phyloP scores from a whole-genome alignment of 1,284 basidiomycete species.

The Boletus hoseneyae region DNA sequence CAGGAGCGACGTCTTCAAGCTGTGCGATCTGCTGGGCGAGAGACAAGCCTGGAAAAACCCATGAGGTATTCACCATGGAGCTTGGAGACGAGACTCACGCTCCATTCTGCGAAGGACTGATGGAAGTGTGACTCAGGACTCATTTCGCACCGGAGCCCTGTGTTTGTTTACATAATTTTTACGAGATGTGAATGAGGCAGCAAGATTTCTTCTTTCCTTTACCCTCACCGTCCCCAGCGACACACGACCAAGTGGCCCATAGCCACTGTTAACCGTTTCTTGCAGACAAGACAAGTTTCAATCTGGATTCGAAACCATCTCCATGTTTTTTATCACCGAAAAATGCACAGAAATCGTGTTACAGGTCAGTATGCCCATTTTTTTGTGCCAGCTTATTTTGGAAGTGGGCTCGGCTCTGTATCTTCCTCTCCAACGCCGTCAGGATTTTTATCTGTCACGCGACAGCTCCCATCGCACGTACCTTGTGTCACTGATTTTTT shows the following conservation, averaged over 20 bases:
- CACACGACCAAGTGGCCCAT: slow-evolving; percentile 31
- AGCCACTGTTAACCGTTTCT: slow-evolving; percentile 24
- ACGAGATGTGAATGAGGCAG: slow-evolving; percentile 22
- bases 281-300: slow-evolving; percentile 28
- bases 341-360: slow-evolving; percentile 51
- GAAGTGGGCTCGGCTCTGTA: slow-evolving; percentile 20
- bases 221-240: slow-evolving; percentile 35
- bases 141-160: slow-evolving; percentile 6
- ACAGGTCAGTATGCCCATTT: slow-evolving; percentile 38
- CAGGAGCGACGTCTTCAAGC: slow-evolving; percentile 67
- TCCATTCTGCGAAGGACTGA: slow-evolving; percentile 19
- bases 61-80: slow-evolving; percentile 6
- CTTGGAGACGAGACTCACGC: slow-evolving; percentile 25
- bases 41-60: slow-evolving; percentile 46
- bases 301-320: slow-evolving; percentile 47
- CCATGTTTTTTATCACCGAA: slow-evolving; percentile 46
- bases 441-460: slow-evolving; percentile 35
- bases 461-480: slow-evolving; percentile 33
- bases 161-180: slow-evolving; percentile 34
- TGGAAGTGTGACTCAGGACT: neutral
- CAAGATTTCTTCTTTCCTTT: slow-evolving; percentile 23
- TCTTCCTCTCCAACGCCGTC: slow-evolving; percentile 27
- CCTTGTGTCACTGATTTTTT: slow-evolving; percentile 34
- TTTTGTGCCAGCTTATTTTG: slow-evolving; percentile 25
- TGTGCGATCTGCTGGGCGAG: slow-evolving; percentile 82